Evolutionary conservation across 2,329 filamentous ascomycete genomes (phyloP), one percentile per base, ranked within the genome.

Genomic region (Xylariaceae sp.): DNA sequence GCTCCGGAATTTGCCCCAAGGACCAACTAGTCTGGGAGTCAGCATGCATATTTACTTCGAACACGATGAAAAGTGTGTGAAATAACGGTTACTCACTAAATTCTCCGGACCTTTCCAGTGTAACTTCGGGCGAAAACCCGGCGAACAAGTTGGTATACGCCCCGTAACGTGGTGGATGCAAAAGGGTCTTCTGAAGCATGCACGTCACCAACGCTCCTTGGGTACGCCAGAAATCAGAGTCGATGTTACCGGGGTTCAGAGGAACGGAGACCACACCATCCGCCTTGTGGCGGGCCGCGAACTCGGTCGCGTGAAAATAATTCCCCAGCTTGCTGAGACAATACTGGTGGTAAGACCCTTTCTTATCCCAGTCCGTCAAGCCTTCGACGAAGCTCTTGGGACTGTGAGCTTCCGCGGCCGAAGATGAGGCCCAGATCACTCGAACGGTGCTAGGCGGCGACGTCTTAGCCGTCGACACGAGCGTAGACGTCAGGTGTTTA

Each of bases 61-160:
- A 34, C 9, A 3, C 3, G 10, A 9, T 34, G 32, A 34, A 34
- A 7, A 4, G 4, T 4, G 32, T 1, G 32, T 10, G 32, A 15
- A 10, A 34, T 34, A 15, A 15, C 13, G 6, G 9, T 34, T 16
- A 61, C 64, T 57, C 51, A 67, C 61, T 57, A 56, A 61, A 65
- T 10, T 51, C 50, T n/a, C 62, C 63, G 2, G 59, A 61, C 36
- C 70, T 66, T 22, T 69, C 64, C 10, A 65, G 30, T 0, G 65
- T 71, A 22, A 73, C 60, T 0, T 73, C 67, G 0, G 68, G 64
- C 1, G 69, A 70, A n/a, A 73, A 61, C 0, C 69, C 72, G 10
- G 70, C 70, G 45, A 66, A 75, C 0, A 76, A 56, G 54, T 72
- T 67, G 0, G 73, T 74, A 56, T 73, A 75, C 0, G 70, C 71